These are phyloP conservation scores for Umbelopsis isabellina DNA, from an alignment of 192 early-diverging fungal species.

Conservation along the genomic window DNA sequence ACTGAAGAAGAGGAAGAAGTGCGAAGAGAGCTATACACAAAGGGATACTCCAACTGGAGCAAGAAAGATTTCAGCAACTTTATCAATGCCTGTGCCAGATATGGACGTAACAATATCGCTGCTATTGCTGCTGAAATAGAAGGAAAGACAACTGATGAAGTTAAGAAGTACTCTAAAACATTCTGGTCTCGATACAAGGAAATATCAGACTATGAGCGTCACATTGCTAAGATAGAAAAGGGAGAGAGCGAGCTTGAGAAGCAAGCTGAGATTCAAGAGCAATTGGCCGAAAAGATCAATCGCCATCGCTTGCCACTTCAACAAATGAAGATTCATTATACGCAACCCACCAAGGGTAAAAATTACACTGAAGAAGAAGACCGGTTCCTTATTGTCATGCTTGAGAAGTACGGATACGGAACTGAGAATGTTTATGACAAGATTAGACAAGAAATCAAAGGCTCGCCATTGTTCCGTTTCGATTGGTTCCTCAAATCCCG, in stretches of 20 bases:
- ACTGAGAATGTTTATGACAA: constrained; percentile 93
- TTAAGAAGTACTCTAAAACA: constrained; percentile 79
- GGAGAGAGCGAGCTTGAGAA: constrained; percentile 82
- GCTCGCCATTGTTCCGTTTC: constrained; percentile 86
- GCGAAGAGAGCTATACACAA: constrained; percentile 62
- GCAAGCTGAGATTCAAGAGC: constrained; percentile 82
- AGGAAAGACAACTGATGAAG: constrained; percentile 88
- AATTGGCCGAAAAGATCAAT: constrained; percentile 76
- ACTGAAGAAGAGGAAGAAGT: constrained; percentile 87
- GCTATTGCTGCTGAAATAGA: constrained; percentile 88
- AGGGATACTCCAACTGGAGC: constrained; percentile 91
- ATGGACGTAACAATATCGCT: constrained; percentile 75
- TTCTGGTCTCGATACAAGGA: constrained; percentile 93
- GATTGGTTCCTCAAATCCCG: constrained; percentile 99
- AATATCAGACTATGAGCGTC: constrained; percentile 85
- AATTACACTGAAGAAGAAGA: constrained; percentile 97
- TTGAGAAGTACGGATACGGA: constrained; percentile 88
- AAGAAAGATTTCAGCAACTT: constrained; percentile 89
- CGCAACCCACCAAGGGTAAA: constrained; percentile 82
- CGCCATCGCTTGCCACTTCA: constrained; percentile 81
- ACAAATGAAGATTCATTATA: constrained; percentile 89
- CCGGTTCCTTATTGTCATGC: constrained; percentile 88
- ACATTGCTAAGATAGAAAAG: constrained; percentile 84
- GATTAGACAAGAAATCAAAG: constrained; percentile 84
- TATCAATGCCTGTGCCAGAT: constrained; percentile 83